These are phyloP conservation scores for Parachlorella kessleri DNA, from an alignment of 139 green algal species.

Conservation along the genomic window DNA sequence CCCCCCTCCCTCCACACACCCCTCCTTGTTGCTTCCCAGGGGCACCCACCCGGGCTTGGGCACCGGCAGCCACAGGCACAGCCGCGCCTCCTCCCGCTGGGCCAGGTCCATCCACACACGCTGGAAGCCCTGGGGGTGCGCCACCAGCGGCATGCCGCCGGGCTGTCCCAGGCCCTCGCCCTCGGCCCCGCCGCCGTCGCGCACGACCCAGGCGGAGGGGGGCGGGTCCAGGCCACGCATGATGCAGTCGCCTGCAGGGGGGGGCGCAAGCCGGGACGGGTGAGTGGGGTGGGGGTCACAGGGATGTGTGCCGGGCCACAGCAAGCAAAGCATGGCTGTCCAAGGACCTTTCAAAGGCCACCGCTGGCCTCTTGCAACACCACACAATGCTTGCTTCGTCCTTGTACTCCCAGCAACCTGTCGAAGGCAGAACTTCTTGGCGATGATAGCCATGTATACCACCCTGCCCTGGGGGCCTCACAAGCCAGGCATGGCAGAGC, in stretches of 20 bases:
- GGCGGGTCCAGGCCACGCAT: slow-evolving; percentile 35
- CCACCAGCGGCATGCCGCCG: slow-evolving; percentile 27
- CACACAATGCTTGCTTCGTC: too few relatives aligned
- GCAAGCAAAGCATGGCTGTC: too few relatives aligned
- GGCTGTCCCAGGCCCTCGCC: neutral
- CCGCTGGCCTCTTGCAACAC: too few relatives aligned
- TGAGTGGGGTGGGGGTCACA: too few relatives aligned
- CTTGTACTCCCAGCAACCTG: too few relatives aligned
- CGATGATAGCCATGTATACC: too few relatives aligned
- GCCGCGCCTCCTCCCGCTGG: slow-evolving; percentile 11
- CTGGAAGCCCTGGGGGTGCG: slow-evolving; percentile 35
- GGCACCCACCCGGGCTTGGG: slow-evolving; percentile 56
- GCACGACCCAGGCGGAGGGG: neutral
- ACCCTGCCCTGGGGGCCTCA: too few relatives aligned
- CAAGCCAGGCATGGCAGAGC: too few relatives aligned
- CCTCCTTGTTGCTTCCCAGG: neutral
- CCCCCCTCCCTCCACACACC: neutral
- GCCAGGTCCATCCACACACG: slow-evolving; percentile 40
- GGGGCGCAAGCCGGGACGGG: too few relatives aligned
- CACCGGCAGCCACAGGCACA: slow-evolving; percentile 80
- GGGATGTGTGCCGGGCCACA: too few relatives aligned
- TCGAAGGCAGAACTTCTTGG: too few relatives aligned
- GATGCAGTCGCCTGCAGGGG: slow-evolving; percentile 69
- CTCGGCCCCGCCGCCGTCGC: slow-evolving; percentile 6
- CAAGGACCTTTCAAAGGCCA: too few relatives aligned